Evolutionary conservation across 345 rosid species (phyloP).

Genomic region (Kernera saxatilis): DNA sequence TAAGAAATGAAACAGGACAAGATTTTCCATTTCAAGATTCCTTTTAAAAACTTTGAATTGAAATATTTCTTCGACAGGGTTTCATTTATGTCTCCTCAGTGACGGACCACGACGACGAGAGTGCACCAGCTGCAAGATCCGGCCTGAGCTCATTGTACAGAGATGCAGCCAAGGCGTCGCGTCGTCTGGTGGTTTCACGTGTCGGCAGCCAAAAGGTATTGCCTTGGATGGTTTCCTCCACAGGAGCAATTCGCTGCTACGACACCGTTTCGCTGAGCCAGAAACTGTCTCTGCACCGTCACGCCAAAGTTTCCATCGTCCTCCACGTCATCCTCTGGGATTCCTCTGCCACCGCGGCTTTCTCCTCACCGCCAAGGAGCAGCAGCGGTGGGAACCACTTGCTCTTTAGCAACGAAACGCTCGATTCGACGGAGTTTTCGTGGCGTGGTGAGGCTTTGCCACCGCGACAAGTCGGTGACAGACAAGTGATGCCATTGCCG

Average conservation of each 20-base stretch:
- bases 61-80: constrained; percentile 45
- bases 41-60: neutral
- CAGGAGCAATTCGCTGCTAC: constrained; percentile 79
- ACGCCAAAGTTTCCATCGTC: constrained; percentile 64
- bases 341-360: constrained; percentile 26
- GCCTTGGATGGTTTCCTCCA: constrained; percentile 88
- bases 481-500: constrained; percentile 57
- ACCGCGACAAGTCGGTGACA: constrained; percentile 44
- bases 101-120: constrained; percentile 52
- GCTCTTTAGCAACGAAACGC: constrained; percentile 25
- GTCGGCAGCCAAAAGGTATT: constrained; percentile 76
- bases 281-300: constrained; percentile 87
- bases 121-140: constrained; percentile 64
- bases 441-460: constrained; percentile 21
- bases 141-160: constrained; percentile 60
- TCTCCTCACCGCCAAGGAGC: constrained; percentile 30
- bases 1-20: too few relatives aligned
- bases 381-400: neutral
- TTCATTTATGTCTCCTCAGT: constrained; percentile 90
- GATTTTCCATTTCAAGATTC: too few relatives aligned
- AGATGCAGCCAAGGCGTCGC: constrained; percentile 54
- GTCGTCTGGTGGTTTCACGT: constrained; percentile 63
- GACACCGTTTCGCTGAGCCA: constrained; percentile 90
- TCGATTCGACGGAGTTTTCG: constrained; percentile 28
- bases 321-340: constrained; percentile 77